Evolutionary conservation across 192 early-diverging fungal genomes (phyloP), one percentile per base, ranked within the genome.

Genomic region (Entophlyctis luteolus): DNA sequence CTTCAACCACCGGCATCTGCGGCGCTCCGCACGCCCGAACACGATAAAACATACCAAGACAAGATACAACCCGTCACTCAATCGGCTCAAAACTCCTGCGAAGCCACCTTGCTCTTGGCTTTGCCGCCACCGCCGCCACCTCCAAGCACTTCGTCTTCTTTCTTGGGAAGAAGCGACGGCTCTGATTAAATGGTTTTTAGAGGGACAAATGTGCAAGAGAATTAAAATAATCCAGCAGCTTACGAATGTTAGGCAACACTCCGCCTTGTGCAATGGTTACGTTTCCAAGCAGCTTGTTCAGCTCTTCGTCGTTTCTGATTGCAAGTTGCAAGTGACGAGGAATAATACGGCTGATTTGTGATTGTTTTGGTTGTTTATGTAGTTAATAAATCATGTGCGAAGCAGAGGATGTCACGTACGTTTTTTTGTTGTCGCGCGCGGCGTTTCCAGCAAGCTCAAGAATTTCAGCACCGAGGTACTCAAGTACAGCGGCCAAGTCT

Each of bases 371-470:
- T 12, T 52, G 49, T 52, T 42, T 42, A 42, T 52, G 6, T n/a
- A n/a, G n/a, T n/a, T n/a, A n/a, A n/a, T n/a, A 14, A 25, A 12
- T 20, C 10, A 12, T 20, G 25, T 8, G 23, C 10, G 14, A 52
- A 52, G 23, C 10, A 52, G 6, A 42, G 39, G n/a, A n/a, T 42
- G 6, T 20, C 49, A 53, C 50, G 14, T 25, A 53, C 20, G 59
- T 62, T 86, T 93, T 93, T 83, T 92, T 92, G 85, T 94, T 93
- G 77, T 94, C 92, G 69, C 91, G 86, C 46, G 91, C 91, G 58
- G 94, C 94, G 81, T 94, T 96, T 59, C 94, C 94, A 54, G 94
- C 94, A 53, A 96, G 81, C 79, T 96, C 93, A 71, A 96, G 89
- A 68, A 96, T 94, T 86, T 96, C 94, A 74, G 94, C 94, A 72